phyloP scores from a whole-genome alignment of 106 monocot genomes.

The Platanthera zijinensis region DNA sequence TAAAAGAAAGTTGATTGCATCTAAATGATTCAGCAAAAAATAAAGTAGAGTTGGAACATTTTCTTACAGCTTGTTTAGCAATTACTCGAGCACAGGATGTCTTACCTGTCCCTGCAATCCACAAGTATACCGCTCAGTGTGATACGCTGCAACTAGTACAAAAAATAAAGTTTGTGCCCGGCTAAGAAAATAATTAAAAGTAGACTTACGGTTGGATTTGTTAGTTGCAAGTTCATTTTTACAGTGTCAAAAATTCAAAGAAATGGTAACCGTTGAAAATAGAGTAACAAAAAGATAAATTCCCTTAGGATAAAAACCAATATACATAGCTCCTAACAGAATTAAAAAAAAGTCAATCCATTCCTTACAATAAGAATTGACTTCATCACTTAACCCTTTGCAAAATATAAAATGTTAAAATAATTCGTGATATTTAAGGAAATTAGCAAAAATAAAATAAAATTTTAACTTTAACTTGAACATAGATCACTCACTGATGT shows the following conservation, averaged over 20 bases:
- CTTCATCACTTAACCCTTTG: background rate
- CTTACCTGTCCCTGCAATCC: conserved; percentile 75
- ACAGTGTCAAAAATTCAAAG: background rate
- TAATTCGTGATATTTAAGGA: background rate
- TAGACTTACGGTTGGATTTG: background rate
- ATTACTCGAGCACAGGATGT: conserved; percentile 95
- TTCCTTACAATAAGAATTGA: background rate
- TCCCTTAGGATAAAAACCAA: background rate
- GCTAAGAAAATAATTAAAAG: background rate
- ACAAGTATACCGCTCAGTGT: conserved; percentile 1
- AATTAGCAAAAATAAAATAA: background rate
- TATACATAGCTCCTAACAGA: background rate
- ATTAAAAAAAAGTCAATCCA: background rate
- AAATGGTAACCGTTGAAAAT: background rate
- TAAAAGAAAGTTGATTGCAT: background rate
- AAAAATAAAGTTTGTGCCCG: background rate
- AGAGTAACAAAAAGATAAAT: background rate
- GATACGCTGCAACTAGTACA: background rate
- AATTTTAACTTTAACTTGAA: background rate
- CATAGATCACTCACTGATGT: background rate
- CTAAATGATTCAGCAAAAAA: conserved; percentile 1
- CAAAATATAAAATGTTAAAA: background rate
- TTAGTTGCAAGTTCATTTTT: background rate
- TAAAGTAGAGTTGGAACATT: background rate
- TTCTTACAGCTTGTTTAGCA: conserved; percentile 79